Conservation (phyloP, 805 yeast species). For the Deakozyma indianensis region DNA sequence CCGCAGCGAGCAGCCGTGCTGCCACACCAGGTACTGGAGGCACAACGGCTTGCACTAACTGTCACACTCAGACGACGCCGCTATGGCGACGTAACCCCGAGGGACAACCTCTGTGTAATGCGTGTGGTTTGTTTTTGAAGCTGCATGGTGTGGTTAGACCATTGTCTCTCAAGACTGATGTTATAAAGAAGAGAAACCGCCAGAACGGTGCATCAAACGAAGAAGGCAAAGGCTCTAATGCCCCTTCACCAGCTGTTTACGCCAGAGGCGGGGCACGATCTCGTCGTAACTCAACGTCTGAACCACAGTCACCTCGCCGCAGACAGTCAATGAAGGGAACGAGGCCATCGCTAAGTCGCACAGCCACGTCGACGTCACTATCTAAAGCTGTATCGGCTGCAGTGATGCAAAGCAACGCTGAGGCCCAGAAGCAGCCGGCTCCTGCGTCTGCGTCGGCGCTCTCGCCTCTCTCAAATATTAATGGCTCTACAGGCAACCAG, state of each 20-base stretch:
- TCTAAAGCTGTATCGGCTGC: neutral
- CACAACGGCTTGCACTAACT: conserved; percentile 53
- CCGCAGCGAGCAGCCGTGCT: neutral
- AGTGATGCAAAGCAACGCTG: neutral
- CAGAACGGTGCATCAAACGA: conserved; percentile 22
- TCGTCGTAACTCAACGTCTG: conserved; percentile 4
- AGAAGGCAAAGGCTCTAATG: conserved; percentile 2
- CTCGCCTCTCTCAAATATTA: conserved; percentile 2
- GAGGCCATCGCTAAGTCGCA: conserved; percentile 9
- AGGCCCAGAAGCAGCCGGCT: neutral
- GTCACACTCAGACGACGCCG: conserved; percentile 87
- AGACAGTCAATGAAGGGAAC: conserved; percentile 9
- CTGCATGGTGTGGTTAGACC: conserved; percentile 95
- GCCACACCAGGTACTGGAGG: neutral
- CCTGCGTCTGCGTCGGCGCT: neutral
- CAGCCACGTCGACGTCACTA: conserved; percentile 1
- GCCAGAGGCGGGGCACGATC: conserved; percentile 3
- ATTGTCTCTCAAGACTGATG: conserved; percentile 77
- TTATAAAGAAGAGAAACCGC: conserved; percentile 82
- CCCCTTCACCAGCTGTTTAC: neutral
- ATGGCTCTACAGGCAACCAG: conserved; percentile 9
- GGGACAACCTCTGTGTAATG: conserved; percentile 88
- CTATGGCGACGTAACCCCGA: conserved; percentile 88
- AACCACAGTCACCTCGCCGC: conserved; percentile 2
- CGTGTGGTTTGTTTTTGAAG: conserved; percentile 87